A percentile compares a stretch with the other conserved stretches of the same genome.
phyloP scores from a whole-genome alignment of 371 early-diverging fungal species.

The Mortierella sp. region DNA sequence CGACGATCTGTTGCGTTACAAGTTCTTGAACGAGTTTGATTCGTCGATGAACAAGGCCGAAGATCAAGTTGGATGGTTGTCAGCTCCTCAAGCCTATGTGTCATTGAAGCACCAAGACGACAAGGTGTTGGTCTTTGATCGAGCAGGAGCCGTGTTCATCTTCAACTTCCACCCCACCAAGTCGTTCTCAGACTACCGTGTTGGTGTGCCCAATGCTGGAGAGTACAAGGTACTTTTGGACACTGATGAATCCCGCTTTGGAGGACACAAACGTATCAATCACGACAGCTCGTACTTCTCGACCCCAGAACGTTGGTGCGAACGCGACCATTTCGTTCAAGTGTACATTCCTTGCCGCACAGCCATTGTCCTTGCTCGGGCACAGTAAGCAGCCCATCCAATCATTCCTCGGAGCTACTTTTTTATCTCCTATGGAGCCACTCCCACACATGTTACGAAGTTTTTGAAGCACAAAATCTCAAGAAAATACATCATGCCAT shows the following conservation, averaged over 20 bases:
- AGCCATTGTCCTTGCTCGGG: slow-evolving; percentile 62
- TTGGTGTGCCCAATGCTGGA: slow-evolving; percentile 79
- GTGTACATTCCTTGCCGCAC: slow-evolving; percentile 83
- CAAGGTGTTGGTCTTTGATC: slow-evolving; percentile 93
- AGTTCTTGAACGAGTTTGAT: slow-evolving; percentile 92
- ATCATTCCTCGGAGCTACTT: too few relatives aligned
- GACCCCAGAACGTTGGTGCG: slow-evolving; percentile 73
- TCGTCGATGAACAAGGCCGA: slow-evolving; percentile 84
- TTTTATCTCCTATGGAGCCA: too few relatives aligned
- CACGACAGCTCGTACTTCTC: slow-evolving; percentile 68
- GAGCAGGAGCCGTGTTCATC: slow-evolving; percentile 86
- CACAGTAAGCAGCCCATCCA: not conserved
- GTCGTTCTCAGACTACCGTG: slow-evolving; percentile 86
- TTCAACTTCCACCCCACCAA: slow-evolving; percentile 95
- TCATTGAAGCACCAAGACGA: slow-evolving; percentile 93
- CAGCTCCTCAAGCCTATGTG: slow-evolving; percentile 75
- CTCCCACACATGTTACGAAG: too few relatives aligned
- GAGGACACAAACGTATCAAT: slow-evolving; percentile 88
- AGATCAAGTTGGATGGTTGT: slow-evolving; percentile 75
- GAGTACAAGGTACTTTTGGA: slow-evolving; percentile 79
- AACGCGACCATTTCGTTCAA: slow-evolving; percentile 80
- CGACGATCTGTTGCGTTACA: slow-evolving; percentile 88
- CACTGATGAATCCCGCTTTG: slow-evolving; percentile 78
- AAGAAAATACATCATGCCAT: too few relatives aligned
- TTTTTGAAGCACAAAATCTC: too few relatives aligned